Base-by-base conservation (phyloP, 768 basidiomycete species). In the Neoboletus brunneissimus region DNA sequence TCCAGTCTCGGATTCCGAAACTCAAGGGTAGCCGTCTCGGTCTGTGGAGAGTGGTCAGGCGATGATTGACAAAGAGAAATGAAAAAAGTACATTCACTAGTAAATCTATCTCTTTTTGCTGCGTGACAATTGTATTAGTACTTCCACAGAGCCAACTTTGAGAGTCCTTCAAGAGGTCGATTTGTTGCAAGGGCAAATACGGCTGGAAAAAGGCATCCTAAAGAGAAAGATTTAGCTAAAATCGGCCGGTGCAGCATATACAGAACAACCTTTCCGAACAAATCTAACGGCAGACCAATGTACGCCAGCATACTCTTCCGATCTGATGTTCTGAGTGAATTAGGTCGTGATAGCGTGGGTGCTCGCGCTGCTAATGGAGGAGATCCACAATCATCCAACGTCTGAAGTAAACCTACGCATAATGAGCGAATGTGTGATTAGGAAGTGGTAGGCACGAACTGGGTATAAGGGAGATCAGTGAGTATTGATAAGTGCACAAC, bases 151-250 rank as follows among this genome's bases (percentile, higher is more conserved):
- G 79, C 88, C 91, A 99, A 61, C 88, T 87, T 37, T 80, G 77
- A 8, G 89, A 88, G 31, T 87, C 84, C 64, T 81, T 86, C 31
- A 97, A 73, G 73, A 93, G 84, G 58, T 98, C 95, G 7, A 97
- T 77, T 73, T 99, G 95, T 71, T 99, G 97, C 2, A 99, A 72
- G 0, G 97, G 96, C 13, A 98, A 76, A 69, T 98, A 99, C 2
- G 97, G 97, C 70, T 99, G 97, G 75, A 99, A 99, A 76, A 98
- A 95, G 5, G 94, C 82, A 62, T 94, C 91, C 87, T 93, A 61
- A 44, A 61, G 50, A 34, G 25, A 51, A 51, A 38, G 3, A 25
- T 23, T 53, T 37, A 54, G 60, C 20, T n/a, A 1, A 51, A 22
- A 40, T 20, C 31, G 22, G 51, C 42, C 27, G 15, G 13, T 23